A percentile compares a stretch with the other conserved stretches of the same genome.
phyloP scores from a whole-genome alignment of 2,329 filamentous ascomycete species.

The Claviceps capensis region DNA sequence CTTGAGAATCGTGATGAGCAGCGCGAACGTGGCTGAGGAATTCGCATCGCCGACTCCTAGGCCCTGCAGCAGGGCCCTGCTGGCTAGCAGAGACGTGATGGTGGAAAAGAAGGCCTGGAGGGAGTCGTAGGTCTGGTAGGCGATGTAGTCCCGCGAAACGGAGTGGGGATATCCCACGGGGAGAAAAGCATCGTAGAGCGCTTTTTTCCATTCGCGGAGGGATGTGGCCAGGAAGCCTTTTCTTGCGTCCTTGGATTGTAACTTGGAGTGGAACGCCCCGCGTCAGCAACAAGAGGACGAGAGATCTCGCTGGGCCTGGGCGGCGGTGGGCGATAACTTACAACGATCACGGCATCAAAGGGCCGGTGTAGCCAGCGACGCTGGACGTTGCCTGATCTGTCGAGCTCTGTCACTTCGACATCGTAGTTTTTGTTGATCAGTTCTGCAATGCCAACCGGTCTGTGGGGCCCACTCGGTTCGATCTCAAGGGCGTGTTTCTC shows the following conservation, averaged over 20 bases:
- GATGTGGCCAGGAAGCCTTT: slow-evolving; percentile 16
- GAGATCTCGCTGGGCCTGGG: background rate
- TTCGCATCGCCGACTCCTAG: slow-evolving; percentile 73
- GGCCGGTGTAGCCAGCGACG: slow-evolving; percentile 21
- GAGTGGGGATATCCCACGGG: slow-evolving; percentile 81
- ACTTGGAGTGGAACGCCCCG: slow-evolving; percentile 8
- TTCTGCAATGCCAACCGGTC: slow-evolving; percentile 10
- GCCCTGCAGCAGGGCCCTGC: slow-evolving; percentile 63
- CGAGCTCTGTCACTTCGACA: slow-evolving; percentile 22
- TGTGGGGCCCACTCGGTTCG: background rate
- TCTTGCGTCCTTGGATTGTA: slow-evolving; percentile 10
- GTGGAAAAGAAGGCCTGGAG: slow-evolving; percentile 75
- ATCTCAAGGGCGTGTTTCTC: background rate
- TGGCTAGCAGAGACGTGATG: slow-evolving; percentile 67
- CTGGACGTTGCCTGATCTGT: slow-evolving; percentile 23
- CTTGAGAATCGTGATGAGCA: slow-evolving; percentile 72
- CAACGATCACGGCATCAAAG: slow-evolving; percentile 14
- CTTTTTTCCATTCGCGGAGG: slow-evolving; percentile 23
- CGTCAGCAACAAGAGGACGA: background rate
- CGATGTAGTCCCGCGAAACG: slow-evolving; percentile 71
- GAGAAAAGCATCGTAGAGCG: slow-evolving; percentile 57
- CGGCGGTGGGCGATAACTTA: slow-evolving; percentile 7
- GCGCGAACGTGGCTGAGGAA: slow-evolving; percentile 65
- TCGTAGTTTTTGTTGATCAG: slow-evolving; percentile 13
- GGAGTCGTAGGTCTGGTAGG: slow-evolving; percentile 59